Evolutionary conservation across 2,329 filamentous ascomycete species (phyloP).

Genomic region (Diaporthe sp.): DNA sequence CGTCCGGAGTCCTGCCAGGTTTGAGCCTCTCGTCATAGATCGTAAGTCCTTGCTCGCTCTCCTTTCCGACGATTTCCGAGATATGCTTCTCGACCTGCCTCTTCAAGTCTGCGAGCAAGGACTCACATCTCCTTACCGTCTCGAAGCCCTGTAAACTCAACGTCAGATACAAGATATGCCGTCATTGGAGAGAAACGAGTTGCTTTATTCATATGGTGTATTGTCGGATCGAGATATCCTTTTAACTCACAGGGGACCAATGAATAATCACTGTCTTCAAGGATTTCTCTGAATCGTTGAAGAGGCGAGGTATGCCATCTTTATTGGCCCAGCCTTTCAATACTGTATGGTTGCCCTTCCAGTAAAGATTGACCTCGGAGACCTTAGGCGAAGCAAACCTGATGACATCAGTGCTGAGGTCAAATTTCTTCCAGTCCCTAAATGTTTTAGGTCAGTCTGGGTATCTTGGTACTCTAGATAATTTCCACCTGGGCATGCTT

Average conservation of each 20-base stretch:
- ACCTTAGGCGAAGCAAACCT: neutral
- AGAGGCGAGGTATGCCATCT: constrained; percentile 12
- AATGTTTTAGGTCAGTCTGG: no score
- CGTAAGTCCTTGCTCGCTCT: neutral
- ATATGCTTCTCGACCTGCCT: neutral
- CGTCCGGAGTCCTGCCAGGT: neutral
- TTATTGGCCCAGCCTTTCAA: constrained; percentile 4
- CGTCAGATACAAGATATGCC: neutral
- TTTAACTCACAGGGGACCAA: constrained; percentile 7
- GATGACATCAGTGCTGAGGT: constrained; percentile 24
- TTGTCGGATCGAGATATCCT: neutral
- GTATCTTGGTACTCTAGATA: no score
- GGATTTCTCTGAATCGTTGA: neutral
- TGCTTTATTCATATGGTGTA: neutral
- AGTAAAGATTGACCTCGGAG: constrained; percentile 8
- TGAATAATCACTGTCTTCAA: neutral
- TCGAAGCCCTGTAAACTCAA: neutral
- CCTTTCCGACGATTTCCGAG: neutral
- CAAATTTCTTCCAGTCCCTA: constrained; percentile 31
- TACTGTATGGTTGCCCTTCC: constrained; percentile 15
- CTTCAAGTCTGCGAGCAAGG: neutral
- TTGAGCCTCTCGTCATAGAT: neutral
- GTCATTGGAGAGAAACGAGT: neutral
- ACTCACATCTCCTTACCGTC: neutral
- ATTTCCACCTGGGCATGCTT: no score